Percentiles rank a stretch among this genome's conserved stretches.
Evolutionary conservation across 2,329 filamentous ascomycete genomes (phyloP).

Genomic region (Ophiostoma tasmaniense): DNA sequence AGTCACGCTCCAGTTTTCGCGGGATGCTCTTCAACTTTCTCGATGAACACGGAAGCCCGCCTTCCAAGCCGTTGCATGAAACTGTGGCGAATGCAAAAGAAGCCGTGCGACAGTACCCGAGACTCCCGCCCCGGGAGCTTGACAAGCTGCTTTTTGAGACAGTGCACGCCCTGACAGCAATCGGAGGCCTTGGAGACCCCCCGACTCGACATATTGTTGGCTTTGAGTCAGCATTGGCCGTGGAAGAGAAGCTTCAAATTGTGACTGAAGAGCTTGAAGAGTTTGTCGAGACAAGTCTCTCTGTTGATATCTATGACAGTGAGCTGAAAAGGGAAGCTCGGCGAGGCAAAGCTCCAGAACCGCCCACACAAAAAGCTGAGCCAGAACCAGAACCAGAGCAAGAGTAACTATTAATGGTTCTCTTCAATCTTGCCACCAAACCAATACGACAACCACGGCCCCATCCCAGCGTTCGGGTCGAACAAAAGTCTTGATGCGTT

Average conservation of each 20-base stretch:
- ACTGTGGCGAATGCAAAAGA: constrained; percentile 49
- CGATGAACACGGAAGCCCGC: constrained; percentile 64
- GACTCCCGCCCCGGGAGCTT: constrained; percentile 57
- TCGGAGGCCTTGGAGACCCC: constrained; percentile 92
- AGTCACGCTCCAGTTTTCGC: constrained; percentile 55
- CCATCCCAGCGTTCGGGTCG: not conserved
- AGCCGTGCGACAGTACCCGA: constrained; percentile 66
- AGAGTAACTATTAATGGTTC: too few species aligned
- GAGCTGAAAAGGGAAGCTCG: constrained; percentile 46
- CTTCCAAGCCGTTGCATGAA: constrained; percentile 29
- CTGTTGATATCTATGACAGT: constrained; percentile 66
- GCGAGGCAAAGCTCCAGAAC: constrained; percentile 24
- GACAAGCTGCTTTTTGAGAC: constrained; percentile 78
- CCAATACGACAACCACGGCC: too few species aligned
- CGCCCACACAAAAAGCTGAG: not conserved
- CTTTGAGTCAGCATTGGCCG: constrained; percentile 73
- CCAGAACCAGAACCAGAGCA: not conserved
- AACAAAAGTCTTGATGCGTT: not conserved
- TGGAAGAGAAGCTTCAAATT: constrained; percentile 94
- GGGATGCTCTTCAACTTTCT: constrained; percentile 76
- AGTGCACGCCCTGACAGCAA: constrained; percentile 80
- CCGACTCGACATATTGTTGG: constrained; percentile 91
- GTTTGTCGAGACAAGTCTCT: constrained; percentile 81
- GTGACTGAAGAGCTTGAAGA: constrained; percentile 95
- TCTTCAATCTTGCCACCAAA: too few species aligned